Evolutionary conservation across 805 yeast species (phyloP).

Genomic region (Candida pseudofarinosa): DNA sequence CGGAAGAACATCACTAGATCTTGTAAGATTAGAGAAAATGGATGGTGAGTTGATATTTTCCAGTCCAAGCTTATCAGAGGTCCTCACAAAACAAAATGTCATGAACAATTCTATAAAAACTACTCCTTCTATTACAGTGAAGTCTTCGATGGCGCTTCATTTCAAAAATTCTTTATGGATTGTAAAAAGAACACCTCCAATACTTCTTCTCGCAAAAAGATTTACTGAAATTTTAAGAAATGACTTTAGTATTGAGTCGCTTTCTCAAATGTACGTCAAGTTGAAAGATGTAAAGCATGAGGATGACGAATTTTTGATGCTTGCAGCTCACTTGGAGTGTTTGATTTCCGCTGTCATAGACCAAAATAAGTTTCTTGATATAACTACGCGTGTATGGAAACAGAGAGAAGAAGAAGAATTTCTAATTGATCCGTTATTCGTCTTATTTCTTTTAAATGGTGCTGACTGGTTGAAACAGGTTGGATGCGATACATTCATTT

Average conservation of each 20-base stretch:
- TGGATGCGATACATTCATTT: background rate
- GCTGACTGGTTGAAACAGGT: background rate
- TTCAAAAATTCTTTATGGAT: background rate
- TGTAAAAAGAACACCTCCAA: background rate
- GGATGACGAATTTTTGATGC: background rate
- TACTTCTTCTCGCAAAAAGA: background rate
- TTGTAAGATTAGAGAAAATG: too few species aligned
- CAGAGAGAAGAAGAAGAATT: constrained; percentile 5
- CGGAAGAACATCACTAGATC: background rate
- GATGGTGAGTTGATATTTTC: background rate
- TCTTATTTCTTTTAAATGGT: constrained; percentile 7
- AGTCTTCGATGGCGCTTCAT: background rate
- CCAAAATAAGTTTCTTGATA: background rate
- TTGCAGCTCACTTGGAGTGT: background rate
- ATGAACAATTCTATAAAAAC: background rate
- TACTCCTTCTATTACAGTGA: background rate
- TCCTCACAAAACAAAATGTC: background rate
- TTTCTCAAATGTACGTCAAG: too few species aligned
- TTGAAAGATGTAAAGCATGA: background rate
- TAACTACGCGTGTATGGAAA: background rate
- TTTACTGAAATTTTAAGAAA: too few species aligned
- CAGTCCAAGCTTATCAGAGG: background rate
- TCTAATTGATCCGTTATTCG: constrained; percentile 11
- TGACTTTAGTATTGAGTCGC: background rate
- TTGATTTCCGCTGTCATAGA: background rate